Evolutionary conservation across 257 asterid genomes (phyloP).

Genomic region (Parsonsia alboflavescens): DNA sequence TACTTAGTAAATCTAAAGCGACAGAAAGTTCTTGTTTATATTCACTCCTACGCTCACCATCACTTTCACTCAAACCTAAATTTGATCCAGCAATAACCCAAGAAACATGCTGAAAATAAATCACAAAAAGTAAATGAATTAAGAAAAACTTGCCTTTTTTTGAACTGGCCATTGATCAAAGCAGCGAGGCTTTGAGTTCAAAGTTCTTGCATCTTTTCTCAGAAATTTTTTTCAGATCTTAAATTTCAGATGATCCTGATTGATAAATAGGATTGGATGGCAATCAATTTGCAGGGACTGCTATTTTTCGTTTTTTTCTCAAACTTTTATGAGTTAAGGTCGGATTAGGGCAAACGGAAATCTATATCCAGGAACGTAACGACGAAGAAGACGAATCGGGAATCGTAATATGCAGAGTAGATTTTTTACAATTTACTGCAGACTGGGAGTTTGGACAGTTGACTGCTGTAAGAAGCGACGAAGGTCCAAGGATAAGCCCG

Average conservation of each 20-base stretch:
- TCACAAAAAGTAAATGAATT: conserved; percentile 23
- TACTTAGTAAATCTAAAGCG: conserved; percentile 33
- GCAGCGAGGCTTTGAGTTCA: conserved; percentile 5
- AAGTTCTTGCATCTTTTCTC: conserved; percentile 16
- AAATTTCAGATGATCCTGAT: neutral
- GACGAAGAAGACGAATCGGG: neutral
- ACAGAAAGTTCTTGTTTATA: conserved; percentile 12
- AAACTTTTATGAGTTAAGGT: neutral
- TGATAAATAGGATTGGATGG: neutral
- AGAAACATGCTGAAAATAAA: conserved; percentile 14
- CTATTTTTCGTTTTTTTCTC: neutral
- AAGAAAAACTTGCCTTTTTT: conserved; percentile 35
- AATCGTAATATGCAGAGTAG: neutral
- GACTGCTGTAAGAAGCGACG: conserved; percentile 4
- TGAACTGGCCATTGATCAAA: conserved; percentile 26
- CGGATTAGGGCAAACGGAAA: conserved; percentile 21
- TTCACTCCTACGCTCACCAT: conserved; percentile 7
- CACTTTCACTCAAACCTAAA: conserved; percentile 20
- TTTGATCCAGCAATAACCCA: conserved; percentile 22
- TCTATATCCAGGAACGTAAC: neutral
- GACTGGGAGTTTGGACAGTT: neutral
- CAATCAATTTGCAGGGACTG: neutral
- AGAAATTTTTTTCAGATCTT: conserved; percentile 19
- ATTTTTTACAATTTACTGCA: neutral
- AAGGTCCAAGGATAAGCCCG: too few species aligned